Conservation (phyloP, 495 filamentous ascomycete species). For the Aspergillus sclerotioniger region DNA sequence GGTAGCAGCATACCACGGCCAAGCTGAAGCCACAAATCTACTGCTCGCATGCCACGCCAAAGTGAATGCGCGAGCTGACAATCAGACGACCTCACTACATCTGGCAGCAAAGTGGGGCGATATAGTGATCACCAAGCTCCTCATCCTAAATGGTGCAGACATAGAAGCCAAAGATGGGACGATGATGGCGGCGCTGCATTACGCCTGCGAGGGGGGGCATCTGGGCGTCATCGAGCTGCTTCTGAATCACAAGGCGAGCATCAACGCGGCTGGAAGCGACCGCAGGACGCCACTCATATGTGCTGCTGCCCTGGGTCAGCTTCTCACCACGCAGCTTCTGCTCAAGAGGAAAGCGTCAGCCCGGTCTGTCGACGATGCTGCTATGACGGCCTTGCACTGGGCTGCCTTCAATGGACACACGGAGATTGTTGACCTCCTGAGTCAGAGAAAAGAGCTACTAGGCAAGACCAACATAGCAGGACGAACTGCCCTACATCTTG, state of each 20-base stretch:
- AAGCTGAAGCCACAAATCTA: slow-evolving; percentile 23
- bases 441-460: slow-evolving; percentile 29
- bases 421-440: slow-evolving; percentile 37
- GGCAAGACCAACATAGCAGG: slow-evolving; percentile 29
- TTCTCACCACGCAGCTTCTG: slow-evolving; percentile 31
- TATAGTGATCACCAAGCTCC: slow-evolving; percentile 29
- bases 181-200: slow-evolving; percentile 44
- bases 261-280: slow-evolving; percentile 33
- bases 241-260: slow-evolving; percentile 35
- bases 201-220: slow-evolving; percentile 39
- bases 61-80: slow-evolving; percentile 37
- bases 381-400: slow-evolving; percentile 48
- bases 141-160: slow-evolving; percentile 37
- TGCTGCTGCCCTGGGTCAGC: slow-evolving; percentile 37
- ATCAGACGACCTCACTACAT: slow-evolving; percentile 41
- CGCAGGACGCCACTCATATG: slow-evolving; percentile 42
- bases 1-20: slow-evolving; percentile 33
- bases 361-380: slow-evolving; percentile 31
- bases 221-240: slow-evolving; percentile 31
- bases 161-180: slow-evolving; percentile 40
- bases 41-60: slow-evolving; percentile 28
- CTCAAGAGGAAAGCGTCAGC: slow-evolving; percentile 35
- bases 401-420: slow-evolving; percentile 44
- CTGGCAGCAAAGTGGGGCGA: slow-evolving; percentile 38
- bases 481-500: slow-evolving; percentile 43